Evolutionary conservation across 2,329 filamentous ascomycete species (phyloP).

Genomic region (Aspergillus cejpii): DNA sequence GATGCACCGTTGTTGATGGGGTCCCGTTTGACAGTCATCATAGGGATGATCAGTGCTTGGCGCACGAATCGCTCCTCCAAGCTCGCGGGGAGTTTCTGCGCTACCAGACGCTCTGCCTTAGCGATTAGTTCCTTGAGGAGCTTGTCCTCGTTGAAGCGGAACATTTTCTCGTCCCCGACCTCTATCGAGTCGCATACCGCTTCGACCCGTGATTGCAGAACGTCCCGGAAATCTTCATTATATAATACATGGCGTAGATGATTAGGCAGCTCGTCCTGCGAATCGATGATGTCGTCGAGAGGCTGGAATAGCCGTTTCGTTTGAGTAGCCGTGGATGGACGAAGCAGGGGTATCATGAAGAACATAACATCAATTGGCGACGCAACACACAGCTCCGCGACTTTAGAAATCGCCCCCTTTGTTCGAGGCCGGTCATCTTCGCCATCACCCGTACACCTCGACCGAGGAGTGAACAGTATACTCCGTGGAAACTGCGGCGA

Average conservation of each 20-base stretch:
- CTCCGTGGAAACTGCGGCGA: constrained; percentile 48
- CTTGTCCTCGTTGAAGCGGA: constrained; percentile 66
- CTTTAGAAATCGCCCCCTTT: constrained; percentile 54
- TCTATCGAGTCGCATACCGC: constrained; percentile 74
- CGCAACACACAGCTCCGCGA: constrained; percentile 71
- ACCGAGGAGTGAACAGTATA: constrained; percentile 46
- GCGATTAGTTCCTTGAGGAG: constrained; percentile 57
- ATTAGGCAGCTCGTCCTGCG: constrained; percentile 36
- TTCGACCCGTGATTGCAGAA: constrained; percentile 60
- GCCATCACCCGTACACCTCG: constrained; percentile 10
- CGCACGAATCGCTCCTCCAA: constrained; percentile 81
- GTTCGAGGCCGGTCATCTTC: constrained; percentile 9
- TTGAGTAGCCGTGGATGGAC: constrained; percentile 41
- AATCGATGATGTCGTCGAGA: constrained; percentile 46
- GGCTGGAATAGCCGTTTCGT: constrained; percentile 41
- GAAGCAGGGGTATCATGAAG: constrained; percentile 67
- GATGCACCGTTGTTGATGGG: constrained; percentile 23
- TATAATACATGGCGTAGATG: constrained; percentile 39
- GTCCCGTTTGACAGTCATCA: constrained; percentile 60
- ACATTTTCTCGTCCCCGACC: constrained; percentile 78
- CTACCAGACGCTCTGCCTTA: constrained; percentile 67
- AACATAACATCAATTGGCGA: constrained; percentile 82
- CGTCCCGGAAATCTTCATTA: constrained; percentile 34
- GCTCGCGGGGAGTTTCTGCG: constrained; percentile 61
- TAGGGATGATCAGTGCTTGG: constrained; percentile 67